Percentiles rank a stretch among this genome's conserved stretches.
phyloP scores from a whole-genome alignment of 2,329 filamentous ascomycete genomes.

The Colletotrichum musicola region DNA sequence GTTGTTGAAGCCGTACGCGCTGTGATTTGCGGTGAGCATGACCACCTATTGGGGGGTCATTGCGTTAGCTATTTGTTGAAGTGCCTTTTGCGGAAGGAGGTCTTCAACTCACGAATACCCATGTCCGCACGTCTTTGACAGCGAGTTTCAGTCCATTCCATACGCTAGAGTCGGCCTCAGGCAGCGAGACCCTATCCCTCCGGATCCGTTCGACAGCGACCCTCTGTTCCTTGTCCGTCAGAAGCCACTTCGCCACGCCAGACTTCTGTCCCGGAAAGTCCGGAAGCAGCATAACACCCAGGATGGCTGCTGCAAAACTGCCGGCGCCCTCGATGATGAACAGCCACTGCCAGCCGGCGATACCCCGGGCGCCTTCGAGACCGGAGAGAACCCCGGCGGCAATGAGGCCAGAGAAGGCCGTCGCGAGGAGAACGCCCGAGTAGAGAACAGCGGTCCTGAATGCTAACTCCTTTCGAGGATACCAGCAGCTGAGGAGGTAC shows the following conservation, averaged over 20 bases:
- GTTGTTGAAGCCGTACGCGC: slow-evolving; percentile 43
- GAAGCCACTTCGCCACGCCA: slow-evolving; percentile 14
- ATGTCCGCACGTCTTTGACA: slow-evolving; percentile 42
- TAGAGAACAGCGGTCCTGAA: slow-evolving; percentile 53
- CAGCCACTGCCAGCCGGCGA: slow-evolving; percentile 10
- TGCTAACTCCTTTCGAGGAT: slow-evolving; percentile 75
- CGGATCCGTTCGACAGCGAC: slow-evolving; percentile 20
- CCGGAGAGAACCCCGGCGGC: slow-evolving; percentile 41
- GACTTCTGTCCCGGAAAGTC: slow-evolving; percentile 30
- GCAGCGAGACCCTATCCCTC: slow-evolving; percentile 42
- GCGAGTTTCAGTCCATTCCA: slow-evolving; percentile 42
- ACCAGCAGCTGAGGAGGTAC: slow-evolving; percentile 75
- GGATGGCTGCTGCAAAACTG: slow-evolving; percentile 12
- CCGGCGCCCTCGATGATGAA: slow-evolving; percentile 21
- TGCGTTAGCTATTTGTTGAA: not conserved
- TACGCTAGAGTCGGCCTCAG: slow-evolving; percentile 20
- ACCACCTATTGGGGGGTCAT: not conserved
- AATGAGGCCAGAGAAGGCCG: slow-evolving; percentile 20
- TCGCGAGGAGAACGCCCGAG: slow-evolving; percentile 13
- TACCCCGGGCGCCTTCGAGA: not conserved
- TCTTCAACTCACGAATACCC: slow-evolving; percentile 40
- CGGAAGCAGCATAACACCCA: not conserved
- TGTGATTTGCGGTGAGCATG: slow-evolving; percentile 42
- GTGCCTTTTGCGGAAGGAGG: not conserved
- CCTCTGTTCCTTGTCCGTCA: slow-evolving; percentile 31